Percentiles rank a stretch among this genome's conserved stretches.
Conservation (phyloP, 2,329 filamentous ascomycete genomes). For the Ophiostoma sp. region DNA sequence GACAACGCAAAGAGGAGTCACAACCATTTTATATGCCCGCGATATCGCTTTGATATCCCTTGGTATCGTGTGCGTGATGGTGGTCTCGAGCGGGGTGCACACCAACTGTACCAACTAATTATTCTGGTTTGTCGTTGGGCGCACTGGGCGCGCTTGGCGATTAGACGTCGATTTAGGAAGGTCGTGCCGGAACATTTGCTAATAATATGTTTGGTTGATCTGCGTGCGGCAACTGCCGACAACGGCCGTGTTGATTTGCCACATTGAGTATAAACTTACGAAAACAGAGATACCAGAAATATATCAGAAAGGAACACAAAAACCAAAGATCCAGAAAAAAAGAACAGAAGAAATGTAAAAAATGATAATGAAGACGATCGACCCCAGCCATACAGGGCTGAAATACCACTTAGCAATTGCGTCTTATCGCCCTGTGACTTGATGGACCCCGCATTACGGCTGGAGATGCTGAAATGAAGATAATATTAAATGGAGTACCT, state of each 20-base stretch:
- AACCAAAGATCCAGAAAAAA: background rate
- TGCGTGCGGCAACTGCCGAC: background rate
- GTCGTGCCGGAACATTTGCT: background rate
- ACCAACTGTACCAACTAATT: background rate
- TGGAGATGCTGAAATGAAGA: background rate
- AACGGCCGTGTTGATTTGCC: slow-evolving; percentile 9
- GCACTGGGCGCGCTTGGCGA: background rate
- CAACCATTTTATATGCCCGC: background rate
- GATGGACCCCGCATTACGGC: background rate
- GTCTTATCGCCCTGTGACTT: background rate
- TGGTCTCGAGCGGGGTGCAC: slow-evolving; percentile 13
- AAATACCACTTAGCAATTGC: background rate
- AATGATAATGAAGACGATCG: background rate
- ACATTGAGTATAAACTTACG: slow-evolving; percentile 10
- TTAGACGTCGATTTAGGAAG: slow-evolving; percentile 10
- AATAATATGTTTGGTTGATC: background rate
- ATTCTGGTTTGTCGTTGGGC: background rate
- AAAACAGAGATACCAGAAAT: no score
- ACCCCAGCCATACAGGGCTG: background rate
- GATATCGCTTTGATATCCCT: background rate
- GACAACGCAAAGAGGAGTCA: background rate
- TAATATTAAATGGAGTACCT: background rate
- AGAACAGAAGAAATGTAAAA: background rate
- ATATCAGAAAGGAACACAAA: background rate
- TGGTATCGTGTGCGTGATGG: background rate